Evolutionary conservation across 768 basidiomycete genomes (phyloP), one percentile per base, ranked within the genome.

Genomic region (Calocybe cyanea): DNA sequence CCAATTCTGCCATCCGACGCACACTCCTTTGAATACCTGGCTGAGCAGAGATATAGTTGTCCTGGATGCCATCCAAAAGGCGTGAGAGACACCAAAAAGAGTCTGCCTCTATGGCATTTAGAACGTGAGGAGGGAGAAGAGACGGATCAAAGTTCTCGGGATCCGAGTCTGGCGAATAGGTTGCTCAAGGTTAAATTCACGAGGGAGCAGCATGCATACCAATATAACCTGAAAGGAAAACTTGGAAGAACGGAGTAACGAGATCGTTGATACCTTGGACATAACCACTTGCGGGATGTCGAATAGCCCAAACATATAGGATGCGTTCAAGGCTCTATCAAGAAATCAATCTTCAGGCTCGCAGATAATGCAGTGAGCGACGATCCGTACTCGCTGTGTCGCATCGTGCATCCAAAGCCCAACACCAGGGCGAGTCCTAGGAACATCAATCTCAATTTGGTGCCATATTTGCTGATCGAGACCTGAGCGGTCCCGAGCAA

Each of bases 241-340:
- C 91, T 67, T 98, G 89, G 60, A 95, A 97, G 69, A 99, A 99
- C 0, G 96, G 96, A 3, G 92, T 95, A 1, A 85, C 96, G 28
- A 99, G 83, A 63, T 99, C 96, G 64, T 99, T 98, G 66, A 99
- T 99, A 19, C 96, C 96, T 65, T 99, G 96, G 4, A 99, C 96
- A 65, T 99, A 98, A 8, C 96, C 96, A 49, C 90, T 93, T 3
- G 96, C 95, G 0, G 96, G 96, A 70, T 98, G 96, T 53, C 96
- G 81, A 59, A 98, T 96, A 10, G 96, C 96, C 95, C 96, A 98
- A 14, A 99, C 94, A 56, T 98, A 99, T 24, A 99, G 70, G 48
- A 99, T 92, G 41, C 93, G 78, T 67, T 98, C 96, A 32, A 99
- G 71, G 57, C 90, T 84, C 92, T 95, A 66, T 47, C 51, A 51